Evolutionary conservation across 257 asterid genomes (phyloP).

Genomic region (Solanum virginianum): DNA sequence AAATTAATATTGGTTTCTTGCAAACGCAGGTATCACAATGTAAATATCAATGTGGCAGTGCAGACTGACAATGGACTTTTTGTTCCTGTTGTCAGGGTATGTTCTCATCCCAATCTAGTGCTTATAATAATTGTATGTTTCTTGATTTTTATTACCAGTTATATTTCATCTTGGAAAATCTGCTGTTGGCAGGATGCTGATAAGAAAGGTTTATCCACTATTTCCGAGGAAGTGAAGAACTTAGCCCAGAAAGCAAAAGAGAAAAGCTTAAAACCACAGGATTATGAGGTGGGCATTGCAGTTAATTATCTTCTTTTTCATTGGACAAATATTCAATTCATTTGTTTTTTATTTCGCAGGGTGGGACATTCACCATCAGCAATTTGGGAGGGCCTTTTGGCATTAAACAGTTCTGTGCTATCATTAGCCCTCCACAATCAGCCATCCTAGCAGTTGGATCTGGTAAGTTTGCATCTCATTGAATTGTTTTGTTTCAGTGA

Average conservation of each 20-base stretch:
- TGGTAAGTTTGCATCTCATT: constrained; percentile 31
- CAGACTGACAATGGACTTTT: constrained; percentile 90
- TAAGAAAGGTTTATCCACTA: constrained; percentile 78
- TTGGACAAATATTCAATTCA: neutral
- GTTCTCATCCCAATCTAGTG: constrained; percentile 1
- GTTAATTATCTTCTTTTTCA: neutral
- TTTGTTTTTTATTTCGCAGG: constrained; percentile 28
- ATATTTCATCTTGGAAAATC: constrained; percentile 1
- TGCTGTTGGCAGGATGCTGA: constrained; percentile 72
- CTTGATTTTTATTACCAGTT: neutral
- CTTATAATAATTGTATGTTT: neutral
- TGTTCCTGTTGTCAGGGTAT: constrained; percentile 80
- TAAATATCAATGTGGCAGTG: constrained; percentile 90
- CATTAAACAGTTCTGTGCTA: constrained; percentile 95
- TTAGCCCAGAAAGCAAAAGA: constrained; percentile 80
- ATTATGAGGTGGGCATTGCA: constrained; percentile 56
- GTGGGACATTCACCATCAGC: constrained; percentile 90
- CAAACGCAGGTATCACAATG: constrained; percentile 55
- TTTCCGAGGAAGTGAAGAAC: constrained; percentile 76
- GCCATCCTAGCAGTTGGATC: constrained; percentile 95
- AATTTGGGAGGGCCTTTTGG: constrained; percentile 98
- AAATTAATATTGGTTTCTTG: constrained; percentile 1
- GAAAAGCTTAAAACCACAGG: constrained; percentile 87
- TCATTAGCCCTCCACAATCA: constrained; percentile 90
- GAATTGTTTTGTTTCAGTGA: neutral